Percentiles rank a stretch among this genome's conserved stretches.
phyloP scores from a whole-genome alignment of 805 yeast genomes.

The Candida fluviatilis region DNA sequence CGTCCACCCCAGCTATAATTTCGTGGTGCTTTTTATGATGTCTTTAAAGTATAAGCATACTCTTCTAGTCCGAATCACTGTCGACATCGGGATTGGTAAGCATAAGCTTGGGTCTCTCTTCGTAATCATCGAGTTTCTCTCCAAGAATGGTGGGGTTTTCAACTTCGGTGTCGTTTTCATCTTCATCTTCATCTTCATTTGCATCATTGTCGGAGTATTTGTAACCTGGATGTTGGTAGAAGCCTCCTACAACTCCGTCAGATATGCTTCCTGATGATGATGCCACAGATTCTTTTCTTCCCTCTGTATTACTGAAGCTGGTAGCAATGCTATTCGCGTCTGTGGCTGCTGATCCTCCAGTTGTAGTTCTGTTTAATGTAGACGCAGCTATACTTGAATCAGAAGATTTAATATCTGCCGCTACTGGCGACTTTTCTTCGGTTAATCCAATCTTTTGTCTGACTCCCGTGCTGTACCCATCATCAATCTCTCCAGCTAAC shows the following conservation, averaged over 20 bases:
- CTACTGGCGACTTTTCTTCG: background rate
- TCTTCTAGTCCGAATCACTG: slow-evolving; percentile 1
- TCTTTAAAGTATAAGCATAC: background rate
- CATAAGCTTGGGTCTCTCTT: slow-evolving; percentile 42
- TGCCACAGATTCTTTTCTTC: slow-evolving; percentile 18
- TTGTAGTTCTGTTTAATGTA: slow-evolving; percentile 30
- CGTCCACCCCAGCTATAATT: too few relatives aligned
- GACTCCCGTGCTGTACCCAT: slow-evolving; percentile 19
- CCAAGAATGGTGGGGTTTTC: slow-evolving; percentile 6
- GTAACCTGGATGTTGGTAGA: slow-evolving; percentile 41
- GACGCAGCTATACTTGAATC: slow-evolving; percentile 13
- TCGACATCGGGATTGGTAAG: slow-evolving; percentile 55
- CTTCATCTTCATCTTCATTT: slow-evolving; percentile 14
- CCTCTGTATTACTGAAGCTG: slow-evolving; percentile 11
- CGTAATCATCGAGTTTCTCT: slow-evolving; percentile 18
- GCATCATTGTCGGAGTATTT: slow-evolving; percentile 22
- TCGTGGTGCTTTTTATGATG: too few relatives aligned
- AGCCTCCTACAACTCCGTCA: slow-evolving; percentile 25
- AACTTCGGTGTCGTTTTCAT: slow-evolving; percentile 9
- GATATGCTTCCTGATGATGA: slow-evolving; percentile 27
- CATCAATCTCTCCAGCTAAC: slow-evolving; percentile 74
- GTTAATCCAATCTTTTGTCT: background rate
- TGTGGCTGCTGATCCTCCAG: slow-evolving; percentile 19
- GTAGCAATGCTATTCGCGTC: slow-evolving; percentile 6
- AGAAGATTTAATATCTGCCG: slow-evolving; percentile 6